A percentile compares a stretch with the other conserved stretches of the same genome.
Conservation (phyloP, 2,329 filamentous ascomycete genomes). For the Trichoderma afroharzianum region DNA sequence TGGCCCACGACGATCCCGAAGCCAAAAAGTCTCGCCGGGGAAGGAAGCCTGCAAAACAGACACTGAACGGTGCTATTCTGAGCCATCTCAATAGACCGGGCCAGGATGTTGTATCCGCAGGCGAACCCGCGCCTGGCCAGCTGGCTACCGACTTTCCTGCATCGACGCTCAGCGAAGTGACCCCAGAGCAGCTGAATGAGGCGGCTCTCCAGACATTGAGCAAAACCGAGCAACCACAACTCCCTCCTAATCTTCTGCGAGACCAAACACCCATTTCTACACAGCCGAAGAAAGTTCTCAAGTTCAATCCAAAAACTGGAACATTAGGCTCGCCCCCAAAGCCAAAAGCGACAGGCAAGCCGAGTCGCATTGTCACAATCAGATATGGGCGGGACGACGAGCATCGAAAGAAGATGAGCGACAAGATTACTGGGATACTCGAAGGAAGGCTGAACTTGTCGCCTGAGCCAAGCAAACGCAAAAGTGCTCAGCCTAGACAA, state of each 20-base stretch:
- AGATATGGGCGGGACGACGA: slow-evolving; percentile 54
- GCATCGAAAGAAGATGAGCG: slow-evolving; percentile 48
- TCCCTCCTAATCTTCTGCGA: slow-evolving; percentile 8
- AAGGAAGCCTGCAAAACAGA: slow-evolving; percentile 20
- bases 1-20: slow-evolving; percentile 22
- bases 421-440: slow-evolving; percentile 62
- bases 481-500: neutral
- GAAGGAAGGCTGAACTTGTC: slow-evolving; percentile 28
- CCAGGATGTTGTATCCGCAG: neutral
- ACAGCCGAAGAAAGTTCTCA: slow-evolving; percentile 49
- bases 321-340: slow-evolving; percentile 61
- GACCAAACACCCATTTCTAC: slow-evolving; percentile 17
- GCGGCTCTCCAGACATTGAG: neutral
- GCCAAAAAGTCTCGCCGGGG: slow-evolving; percentile 29
- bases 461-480: slow-evolving; percentile 10
- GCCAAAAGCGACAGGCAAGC: slow-evolving; percentile 40
- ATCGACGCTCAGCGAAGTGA: slow-evolving; percentile 21
- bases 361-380: slow-evolving; percentile 49
- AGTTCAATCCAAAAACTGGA: slow-evolving; percentile 57
- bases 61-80: slow-evolving; percentile 18
- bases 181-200: neutral
- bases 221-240: slow-evolving; percentile 3
- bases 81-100: slow-evolving; percentile 15
- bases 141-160: slow-evolving; percentile 14
- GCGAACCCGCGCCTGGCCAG: neutral